Conservation (phyloP, 2,329 filamentous ascomycete species). For the Sporothrix brunneoviolacea region DNA sequence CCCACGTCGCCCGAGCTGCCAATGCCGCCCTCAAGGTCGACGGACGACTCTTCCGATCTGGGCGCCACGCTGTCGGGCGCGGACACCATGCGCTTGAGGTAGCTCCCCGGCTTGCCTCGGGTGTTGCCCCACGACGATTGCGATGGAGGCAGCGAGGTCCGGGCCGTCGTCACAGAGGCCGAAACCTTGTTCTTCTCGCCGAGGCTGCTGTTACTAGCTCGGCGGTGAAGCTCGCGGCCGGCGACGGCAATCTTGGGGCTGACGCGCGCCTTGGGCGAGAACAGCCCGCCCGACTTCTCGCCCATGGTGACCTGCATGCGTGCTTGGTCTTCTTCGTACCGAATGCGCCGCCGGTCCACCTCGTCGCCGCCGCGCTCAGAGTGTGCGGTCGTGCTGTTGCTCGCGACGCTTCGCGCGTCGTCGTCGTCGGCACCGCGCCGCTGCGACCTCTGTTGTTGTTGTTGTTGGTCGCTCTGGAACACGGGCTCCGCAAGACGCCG, state of each 20-base stretch:
- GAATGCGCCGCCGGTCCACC: slow-evolving; percentile 22
- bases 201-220: slow-evolving; percentile 30
- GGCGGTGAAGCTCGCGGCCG: slow-evolving; percentile 27
- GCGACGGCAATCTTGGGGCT: slow-evolving; percentile 32
- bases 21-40: background rate
- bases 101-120: slow-evolving; percentile 9
- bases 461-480: background rate
- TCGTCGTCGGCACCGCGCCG: slow-evolving; percentile 3
- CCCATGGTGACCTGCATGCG: slow-evolving; percentile 21
- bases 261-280: slow-evolving; percentile 28
- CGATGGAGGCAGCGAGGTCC: background rate
- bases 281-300: slow-evolving; percentile 26
- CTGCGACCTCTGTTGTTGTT: slow-evolving; percentile 11
- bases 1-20: background rate
- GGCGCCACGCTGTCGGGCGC: background rate
- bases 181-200: slow-evolving; percentile 19
- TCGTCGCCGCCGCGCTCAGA: background rate
- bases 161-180: slow-evolving; percentile 8
- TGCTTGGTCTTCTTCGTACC: slow-evolving; percentile 23
- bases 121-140: background rate
- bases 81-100: slow-evolving; percentile 13
- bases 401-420: slow-evolving; percentile 15
- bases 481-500: slow-evolving; percentile 15
- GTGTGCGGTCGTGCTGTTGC: slow-evolving; percentile 11
- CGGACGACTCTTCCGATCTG: background rate